Percentiles rank a stretch among this genome's conserved stretches.
Conservation (phyloP, 1,139 yeast species). For the Candida anutae region DNA sequence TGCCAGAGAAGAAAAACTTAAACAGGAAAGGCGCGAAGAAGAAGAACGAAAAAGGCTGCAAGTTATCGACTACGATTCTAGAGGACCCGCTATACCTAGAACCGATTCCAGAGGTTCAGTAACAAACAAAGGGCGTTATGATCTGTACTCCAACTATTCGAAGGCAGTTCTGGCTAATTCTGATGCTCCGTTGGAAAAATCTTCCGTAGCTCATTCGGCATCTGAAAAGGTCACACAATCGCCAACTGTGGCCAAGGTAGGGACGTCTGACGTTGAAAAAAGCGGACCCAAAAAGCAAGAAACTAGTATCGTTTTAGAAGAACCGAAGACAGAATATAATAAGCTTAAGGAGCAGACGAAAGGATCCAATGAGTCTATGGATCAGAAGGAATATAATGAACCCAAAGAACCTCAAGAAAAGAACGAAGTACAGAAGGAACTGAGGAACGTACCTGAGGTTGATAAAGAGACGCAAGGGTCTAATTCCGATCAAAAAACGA, state of each 20-base stretch:
- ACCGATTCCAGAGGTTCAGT: conserved; percentile 12
- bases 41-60: conserved; percentile 11
- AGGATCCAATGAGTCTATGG: background rate
- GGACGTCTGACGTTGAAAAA: no score
- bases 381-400: conserved; percentile 1
- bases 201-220: no score
- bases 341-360: background rate
- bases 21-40: conserved; percentile 16
- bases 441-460: background rate
- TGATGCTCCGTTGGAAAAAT: no score
- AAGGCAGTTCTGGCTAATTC: no score
- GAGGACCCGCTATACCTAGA: conserved; percentile 11
- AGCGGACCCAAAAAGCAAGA: conserved; percentile 2
- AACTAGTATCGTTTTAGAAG: background rate
- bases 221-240: no score
- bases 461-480: conserved; percentile 1
- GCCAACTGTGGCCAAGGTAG: no score
- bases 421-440: conserved; percentile 3
- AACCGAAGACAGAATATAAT: conserved; percentile 1
- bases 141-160: conserved; percentile 23
- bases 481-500: background rate
- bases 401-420: background rate
- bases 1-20: conserved; percentile 12
- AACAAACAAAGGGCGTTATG: conserved; percentile 11
- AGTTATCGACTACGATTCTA: conserved; percentile 17